Conservation (phyloP, 2,329 filamentous ascomycete species). For the Podosphaera fusca region DNA sequence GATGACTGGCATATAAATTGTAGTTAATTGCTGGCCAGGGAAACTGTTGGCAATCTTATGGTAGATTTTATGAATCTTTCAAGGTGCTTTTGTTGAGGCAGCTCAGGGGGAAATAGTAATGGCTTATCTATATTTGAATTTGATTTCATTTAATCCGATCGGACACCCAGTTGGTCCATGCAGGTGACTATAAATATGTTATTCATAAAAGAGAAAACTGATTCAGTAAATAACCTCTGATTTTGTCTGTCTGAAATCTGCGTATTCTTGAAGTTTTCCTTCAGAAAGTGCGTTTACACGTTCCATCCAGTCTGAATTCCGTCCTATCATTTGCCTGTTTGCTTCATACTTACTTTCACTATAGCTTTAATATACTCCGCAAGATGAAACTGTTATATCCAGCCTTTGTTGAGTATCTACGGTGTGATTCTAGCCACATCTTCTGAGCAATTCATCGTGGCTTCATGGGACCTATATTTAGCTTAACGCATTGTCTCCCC, state of each 20-base stretch:
- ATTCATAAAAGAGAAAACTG: neutral
- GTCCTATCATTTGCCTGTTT: neutral
- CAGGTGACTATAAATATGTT: neutral
- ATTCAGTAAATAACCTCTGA: neutral
- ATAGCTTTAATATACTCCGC: neutral
- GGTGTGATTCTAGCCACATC: neutral
- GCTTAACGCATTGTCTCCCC: neutral
- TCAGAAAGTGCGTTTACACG: neutral
- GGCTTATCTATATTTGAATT: neutral
- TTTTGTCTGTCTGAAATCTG: neutral
- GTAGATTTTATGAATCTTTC: too few relatives aligned
- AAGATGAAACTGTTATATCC: neutral
- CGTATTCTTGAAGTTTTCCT: neutral
- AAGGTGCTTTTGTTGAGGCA: too few relatives aligned
- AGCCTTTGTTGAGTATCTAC: neutral
- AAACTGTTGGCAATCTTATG: too few relatives aligned
- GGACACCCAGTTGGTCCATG: neutral
- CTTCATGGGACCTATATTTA: neutral
- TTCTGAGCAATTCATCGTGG: neutral
- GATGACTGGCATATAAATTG: too few relatives aligned
- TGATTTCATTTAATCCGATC: neutral
- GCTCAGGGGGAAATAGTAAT: too few relatives aligned
- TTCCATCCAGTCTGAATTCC: neutral
- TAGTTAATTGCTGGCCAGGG: too few relatives aligned
- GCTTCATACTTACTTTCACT: neutral